A percentile compares a stretch with the other conserved stretches of the same genome.
Evolutionary conservation across 1,139 yeast genomes (phyloP).

Genomic region (Pichia inconspicua): DNA sequence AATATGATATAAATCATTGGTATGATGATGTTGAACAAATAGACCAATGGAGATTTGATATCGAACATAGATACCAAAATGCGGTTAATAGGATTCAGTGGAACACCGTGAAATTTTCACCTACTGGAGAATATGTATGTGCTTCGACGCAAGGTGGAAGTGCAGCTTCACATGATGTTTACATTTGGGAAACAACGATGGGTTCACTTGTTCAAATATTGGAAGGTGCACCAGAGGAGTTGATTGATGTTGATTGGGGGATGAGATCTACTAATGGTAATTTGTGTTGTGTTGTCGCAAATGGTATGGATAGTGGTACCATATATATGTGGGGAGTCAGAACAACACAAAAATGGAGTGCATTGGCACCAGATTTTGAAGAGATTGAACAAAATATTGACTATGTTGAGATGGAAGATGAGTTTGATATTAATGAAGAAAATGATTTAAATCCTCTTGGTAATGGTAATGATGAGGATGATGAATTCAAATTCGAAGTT

Average conservation of each 20-base stretch:
- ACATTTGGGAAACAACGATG: constrained; percentile 86
- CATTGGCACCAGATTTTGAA: constrained; percentile 92
- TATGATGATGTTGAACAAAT: constrained; percentile 13
- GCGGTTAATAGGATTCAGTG: constrained; percentile 84
- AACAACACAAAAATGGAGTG: constrained; percentile 93
- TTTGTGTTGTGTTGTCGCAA: constrained; percentile 67
- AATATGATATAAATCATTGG: constrained; percentile 35
- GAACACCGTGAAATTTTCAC: constrained; percentile 73
- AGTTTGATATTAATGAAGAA: constrained; percentile 70
- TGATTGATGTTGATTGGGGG: constrained; percentile 84
- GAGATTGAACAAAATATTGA: constrained; percentile 90
- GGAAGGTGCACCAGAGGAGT: constrained; percentile 87
- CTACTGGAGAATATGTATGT: constrained; percentile 74
- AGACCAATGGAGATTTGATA: constrained; percentile 49
- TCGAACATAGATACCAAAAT: constrained; percentile 83
- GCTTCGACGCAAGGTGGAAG: constrained; percentile 86
- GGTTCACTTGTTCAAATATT: constrained; percentile 83
- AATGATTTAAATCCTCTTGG: constrained; percentile 54
- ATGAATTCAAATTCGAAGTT: constrained; percentile 30
- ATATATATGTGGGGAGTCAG: constrained; percentile 78
- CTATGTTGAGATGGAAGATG: constrained; percentile 85
- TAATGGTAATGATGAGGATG: constrained; percentile 62
- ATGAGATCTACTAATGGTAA: constrained; percentile 35
- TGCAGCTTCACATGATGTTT: constrained; percentile 81
- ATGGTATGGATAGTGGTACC: constrained; percentile 80